Conservation (phyloP, 768 basidiomycete genomes). For the Macrolepiota fuliginosa region DNA sequence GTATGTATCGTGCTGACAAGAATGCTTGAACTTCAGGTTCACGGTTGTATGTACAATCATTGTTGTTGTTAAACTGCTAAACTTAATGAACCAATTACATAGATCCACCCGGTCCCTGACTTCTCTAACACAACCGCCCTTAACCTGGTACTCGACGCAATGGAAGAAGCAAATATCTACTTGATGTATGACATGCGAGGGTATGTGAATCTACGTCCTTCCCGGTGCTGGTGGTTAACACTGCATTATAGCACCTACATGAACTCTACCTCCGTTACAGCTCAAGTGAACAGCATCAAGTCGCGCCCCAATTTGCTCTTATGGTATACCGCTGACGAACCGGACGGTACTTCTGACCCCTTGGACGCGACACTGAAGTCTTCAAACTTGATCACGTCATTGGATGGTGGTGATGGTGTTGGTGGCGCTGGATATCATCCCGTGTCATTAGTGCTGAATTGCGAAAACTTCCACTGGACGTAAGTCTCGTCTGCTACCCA, state of each 20-base stretch:
- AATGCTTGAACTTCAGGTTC: conserved; percentile 22
- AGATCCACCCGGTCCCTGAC: conserved; percentile 71
- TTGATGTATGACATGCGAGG: conserved; percentile 84
- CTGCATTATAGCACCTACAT: conserved; percentile 50
- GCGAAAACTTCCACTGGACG: conserved; percentile 65
- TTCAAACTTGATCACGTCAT: conserved; percentile 53
- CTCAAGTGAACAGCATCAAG: conserved; percentile 70
- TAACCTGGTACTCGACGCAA: conserved; percentile 58
- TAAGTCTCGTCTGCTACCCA: conserved; percentile 12
- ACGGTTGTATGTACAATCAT: conserved; percentile 34
- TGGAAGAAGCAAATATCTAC: conserved; percentile 68
- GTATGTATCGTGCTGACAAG: not conserved
- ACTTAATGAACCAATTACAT: not conserved
- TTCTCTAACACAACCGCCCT: conserved; percentile 61
- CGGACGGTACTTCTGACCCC: conserved; percentile 69
- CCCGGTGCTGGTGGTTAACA: not conserved
- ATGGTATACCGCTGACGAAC: conserved; percentile 77
- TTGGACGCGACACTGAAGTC: conserved; percentile 53
- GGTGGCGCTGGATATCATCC: conserved; percentile 62
- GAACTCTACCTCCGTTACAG: conserved; percentile 58
- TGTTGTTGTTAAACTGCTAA: not conserved
- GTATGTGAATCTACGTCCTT: conserved; percentile 24
- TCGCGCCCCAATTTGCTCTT: conserved; percentile 64
- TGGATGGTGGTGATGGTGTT: conserved; percentile 50
- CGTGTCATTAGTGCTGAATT: conserved; percentile 62